phyloP scores from a whole-genome alignment of 164 flowering plant species.

The Santalum album region DNA sequence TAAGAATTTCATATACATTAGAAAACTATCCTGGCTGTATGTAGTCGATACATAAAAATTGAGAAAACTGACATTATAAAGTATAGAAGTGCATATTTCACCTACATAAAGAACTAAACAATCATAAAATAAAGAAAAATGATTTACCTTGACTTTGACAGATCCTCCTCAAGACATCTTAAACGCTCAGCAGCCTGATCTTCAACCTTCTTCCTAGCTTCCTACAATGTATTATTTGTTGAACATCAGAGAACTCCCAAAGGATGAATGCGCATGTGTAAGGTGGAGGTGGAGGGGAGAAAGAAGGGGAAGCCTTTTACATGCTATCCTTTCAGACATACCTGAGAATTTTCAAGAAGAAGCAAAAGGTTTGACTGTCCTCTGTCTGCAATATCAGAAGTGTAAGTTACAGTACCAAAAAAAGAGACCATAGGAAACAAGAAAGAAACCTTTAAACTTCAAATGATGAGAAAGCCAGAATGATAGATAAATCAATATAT shows the following conservation, averaged over 20 bases:
- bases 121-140: not conserved
- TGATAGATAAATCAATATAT: not conserved
- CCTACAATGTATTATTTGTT: constrained; percentile 25
- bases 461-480: not conserved
- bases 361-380: constrained; percentile 43
- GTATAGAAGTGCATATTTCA: no score
- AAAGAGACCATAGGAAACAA: not conserved
- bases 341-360: constrained; percentile 62
- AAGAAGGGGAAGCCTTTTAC: not conserved
- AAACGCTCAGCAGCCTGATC: constrained; percentile 46
- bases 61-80: no score
- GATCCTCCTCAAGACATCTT: constrained; percentile 63
- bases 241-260: not conserved
- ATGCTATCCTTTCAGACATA: constrained; percentile 8
- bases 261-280: no score
- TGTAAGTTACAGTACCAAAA: not conserved
- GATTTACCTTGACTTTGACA: constrained; percentile 52
- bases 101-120: no score
- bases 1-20: no score
- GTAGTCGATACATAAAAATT: no score
- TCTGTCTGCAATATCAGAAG: constrained; percentile 22
- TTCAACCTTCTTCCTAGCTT: constrained; percentile 41
- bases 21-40: no score
- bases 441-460: not conserved
- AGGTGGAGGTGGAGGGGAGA: not conserved